These are phyloP conservation scores for Radiomyces spectabilis DNA, from an alignment of 192 early-diverging fungal species.

Conservation along the genomic window DNA sequence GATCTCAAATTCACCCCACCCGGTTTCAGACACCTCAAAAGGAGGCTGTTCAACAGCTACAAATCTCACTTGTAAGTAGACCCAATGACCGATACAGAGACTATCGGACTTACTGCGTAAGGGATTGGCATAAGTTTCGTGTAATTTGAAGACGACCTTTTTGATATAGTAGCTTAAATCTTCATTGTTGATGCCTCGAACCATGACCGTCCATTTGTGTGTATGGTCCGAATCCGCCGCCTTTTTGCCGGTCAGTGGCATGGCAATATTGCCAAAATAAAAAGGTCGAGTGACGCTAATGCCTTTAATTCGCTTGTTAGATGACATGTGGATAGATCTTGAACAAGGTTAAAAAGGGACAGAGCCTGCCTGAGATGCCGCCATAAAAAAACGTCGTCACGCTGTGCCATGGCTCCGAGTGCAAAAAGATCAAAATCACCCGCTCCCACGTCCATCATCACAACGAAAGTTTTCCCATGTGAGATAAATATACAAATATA, in stretches of 20 bases:
- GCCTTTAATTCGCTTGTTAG: constrained; percentile 45
- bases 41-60: constrained; percentile 73
- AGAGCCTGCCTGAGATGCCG: too few species aligned
- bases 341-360: background rate
- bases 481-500: too few species aligned
- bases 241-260: constrained; percentile 56
- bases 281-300: constrained; percentile 67
- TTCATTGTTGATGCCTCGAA: constrained; percentile 78
- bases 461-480: too few species aligned
- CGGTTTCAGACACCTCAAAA: constrained; percentile 91
- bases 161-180: constrained; percentile 81
- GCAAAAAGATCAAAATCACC: too few species aligned
- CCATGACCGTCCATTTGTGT: constrained; percentile 91
- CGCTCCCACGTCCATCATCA: too few species aligned
- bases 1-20: constrained; percentile 99
- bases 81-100: background rate
- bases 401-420: too few species aligned
- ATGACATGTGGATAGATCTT: background rate
- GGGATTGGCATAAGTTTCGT: constrained; percentile 85
- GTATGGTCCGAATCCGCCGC: constrained; percentile 78
- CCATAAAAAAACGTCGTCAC: too few species aligned
- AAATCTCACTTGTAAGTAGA: background rate
- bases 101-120: constrained; percentile 41
- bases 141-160: constrained; percentile 90
- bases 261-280: constrained; percentile 81